Evolutionary conservation across 208 protist species (phyloP), one percentile per base, ranked within the genome.

Genomic region (Leishmania turanica): DNA sequence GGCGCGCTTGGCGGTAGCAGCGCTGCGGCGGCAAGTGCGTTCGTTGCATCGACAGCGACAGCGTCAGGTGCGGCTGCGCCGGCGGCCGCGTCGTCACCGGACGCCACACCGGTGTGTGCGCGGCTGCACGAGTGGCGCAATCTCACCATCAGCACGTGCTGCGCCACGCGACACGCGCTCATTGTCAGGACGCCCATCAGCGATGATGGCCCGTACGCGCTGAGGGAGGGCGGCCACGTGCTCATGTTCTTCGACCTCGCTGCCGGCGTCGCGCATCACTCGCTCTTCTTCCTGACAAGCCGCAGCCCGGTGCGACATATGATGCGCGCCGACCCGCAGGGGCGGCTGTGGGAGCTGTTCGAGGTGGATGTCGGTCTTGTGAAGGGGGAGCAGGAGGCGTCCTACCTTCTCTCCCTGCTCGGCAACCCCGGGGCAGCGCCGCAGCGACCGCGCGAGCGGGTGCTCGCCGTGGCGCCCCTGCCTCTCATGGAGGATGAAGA

Each of bases 51-150:
- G 40, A 27, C 34, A 21, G 64, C 54, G 1, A 53, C 66, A 17
- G 34, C 45, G 11, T 19, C 42, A 73, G 27, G 42, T 37, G 47
- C 11, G 42, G 31, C 42, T 73, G 69, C 45, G 65, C 54, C 74
- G 56, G 31, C 51, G 15, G 69, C 79, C 11, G 42, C 56, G n/a
- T 68, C 58, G 31, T 70, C 69, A 80, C 13, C 31, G 13, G 87
- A 89, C 40, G 75, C 81, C 47, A 27, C 72, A 17, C 84, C 83
- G 17, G 60, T 45, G 19, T 81, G 81, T 45, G 83, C 77, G 11
- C 77, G 78, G 34, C 72, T 91, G 68, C 87, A 91, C 77, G 78
- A 91, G 64, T 93, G 90, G 90, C 53, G 54, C 7, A 87, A 90
- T 66, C 81, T 91, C 37, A 40, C 81, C 27, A 68, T 81, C 42